Evolutionary conservation across 2,329 filamentous ascomycete species (phyloP), one percentile per base, ranked within the genome.

Genomic region (Neonectria sp.): DNA sequence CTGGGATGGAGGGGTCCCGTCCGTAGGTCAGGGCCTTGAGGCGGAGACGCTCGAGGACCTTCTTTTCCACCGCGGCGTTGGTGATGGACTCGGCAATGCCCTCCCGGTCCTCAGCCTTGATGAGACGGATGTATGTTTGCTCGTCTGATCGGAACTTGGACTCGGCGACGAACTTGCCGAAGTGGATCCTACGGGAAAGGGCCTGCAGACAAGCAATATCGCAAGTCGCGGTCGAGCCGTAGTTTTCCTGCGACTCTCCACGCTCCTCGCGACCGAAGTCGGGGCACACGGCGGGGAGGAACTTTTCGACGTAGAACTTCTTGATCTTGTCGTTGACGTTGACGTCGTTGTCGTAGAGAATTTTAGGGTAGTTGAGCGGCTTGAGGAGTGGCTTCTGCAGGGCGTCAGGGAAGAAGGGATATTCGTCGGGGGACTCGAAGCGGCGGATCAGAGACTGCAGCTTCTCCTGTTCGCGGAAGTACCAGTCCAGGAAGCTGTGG

Each of bases 141-240:
- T 90, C 88, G 73, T 98, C 93, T 53, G 92, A 91, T 75, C 89
- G 89, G 82, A 98, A 99, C 84, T 99, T 99, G 67, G 92, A 91
- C 86, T 99, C 96, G 49, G 96, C 96, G 9, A 99, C 96, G 77
- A 98, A 98, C 84, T 98, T 99, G 74, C 96, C 96, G 83, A 97
- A 99, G 82, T 99, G 96, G 74, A 99, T 96, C 62, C 96, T 88
- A 48, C 95, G 89, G 45, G 94, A 97, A 53, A 99, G 84, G 4
- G 96, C 93, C 84, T 99, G 96, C 71, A 99, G 85, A 76, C 93
- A 95, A 60, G 90, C 88, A 68, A 99, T 96, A 82, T 99, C 96
- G 79, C 93, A 95, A 1, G 94, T 97, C 2, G 95, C 95, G 1
- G 95, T 88, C 6, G 93, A 97, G 17, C 96, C 96, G 83, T 98